phyloP scores from a whole-genome alignment of 2,329 filamentous ascomycete genomes.

The Apiospora marii region DNA sequence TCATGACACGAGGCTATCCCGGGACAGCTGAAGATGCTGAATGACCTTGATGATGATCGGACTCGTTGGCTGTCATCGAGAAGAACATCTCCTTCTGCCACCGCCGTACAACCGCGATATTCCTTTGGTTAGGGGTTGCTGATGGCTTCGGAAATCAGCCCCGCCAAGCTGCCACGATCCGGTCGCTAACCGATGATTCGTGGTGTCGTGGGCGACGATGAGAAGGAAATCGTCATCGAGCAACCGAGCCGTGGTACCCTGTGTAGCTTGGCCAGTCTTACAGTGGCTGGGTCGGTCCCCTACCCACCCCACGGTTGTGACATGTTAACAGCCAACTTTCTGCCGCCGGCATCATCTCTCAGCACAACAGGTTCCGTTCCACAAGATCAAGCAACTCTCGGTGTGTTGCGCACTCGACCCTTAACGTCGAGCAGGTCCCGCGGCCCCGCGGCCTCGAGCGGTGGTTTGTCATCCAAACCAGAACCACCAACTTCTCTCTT shows the following conservation, averaged over 20 bases:
- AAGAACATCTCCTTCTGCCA: neutral
- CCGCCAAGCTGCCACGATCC: neutral
- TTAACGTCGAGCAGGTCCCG: neutral
- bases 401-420: neutral
- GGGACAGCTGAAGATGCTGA: neutral
- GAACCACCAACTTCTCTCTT: neutral
- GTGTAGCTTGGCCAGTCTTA: constrained; percentile 4
- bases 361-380: neutral
- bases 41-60: neutral
- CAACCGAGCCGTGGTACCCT: neutral
- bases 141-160: neutral
- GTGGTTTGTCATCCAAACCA: neutral
- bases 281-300: neutral
- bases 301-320: neutral
- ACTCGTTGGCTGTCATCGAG: neutral
- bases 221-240: neutral
- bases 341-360: neutral
- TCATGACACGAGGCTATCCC: neutral
- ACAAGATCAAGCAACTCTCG: neutral
- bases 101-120: neutral
- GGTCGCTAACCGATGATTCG: neutral
- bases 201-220: neutral
- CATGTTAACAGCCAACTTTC: neutral
- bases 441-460: neutral
- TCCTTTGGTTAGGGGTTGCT: neutral